These are phyloP conservation scores for Coemansia sp. DNA, from an alignment of 192 early-diverging fungal species.

Conservation along the genomic window DNA sequence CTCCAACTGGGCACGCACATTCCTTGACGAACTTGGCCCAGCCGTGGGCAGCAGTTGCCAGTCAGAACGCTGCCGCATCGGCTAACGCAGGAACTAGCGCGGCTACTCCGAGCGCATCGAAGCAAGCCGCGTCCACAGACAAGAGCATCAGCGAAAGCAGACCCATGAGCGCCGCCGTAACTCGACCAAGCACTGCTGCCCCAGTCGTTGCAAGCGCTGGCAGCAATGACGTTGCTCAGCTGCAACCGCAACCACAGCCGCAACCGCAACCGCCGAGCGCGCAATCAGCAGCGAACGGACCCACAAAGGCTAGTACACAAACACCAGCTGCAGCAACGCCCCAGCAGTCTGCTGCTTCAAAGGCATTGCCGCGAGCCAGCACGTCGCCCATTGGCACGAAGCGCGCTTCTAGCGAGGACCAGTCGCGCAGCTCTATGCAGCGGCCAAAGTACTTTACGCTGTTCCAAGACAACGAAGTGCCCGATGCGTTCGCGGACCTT, in stretches of 20 bases:
- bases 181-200: constrained; percentile 4
- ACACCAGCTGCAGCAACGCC: background rate
- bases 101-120: background rate
- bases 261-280: background rate
- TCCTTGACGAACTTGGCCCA: constrained; percentile 32
- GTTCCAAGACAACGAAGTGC: constrained; percentile 54
- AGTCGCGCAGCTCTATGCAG: constrained; percentile 34
- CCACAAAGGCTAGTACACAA: background rate
- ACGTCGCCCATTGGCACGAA: constrained; percentile 52
- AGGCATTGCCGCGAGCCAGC: constrained; percentile 11
- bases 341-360: background rate
- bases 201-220: background rate
- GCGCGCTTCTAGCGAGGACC: constrained; percentile 24
- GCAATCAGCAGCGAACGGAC: background rate
- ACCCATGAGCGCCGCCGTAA: constrained; percentile 2
- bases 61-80: constrained; percentile 13
- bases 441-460: constrained; percentile 51
- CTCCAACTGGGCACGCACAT: constrained; percentile 14
- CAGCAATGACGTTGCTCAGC: background rate
- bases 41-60: constrained; percentile 52
- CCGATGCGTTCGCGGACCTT: constrained; percentile 66
- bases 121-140: background rate
- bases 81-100: background rate
- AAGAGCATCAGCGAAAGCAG: background rate
- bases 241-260: background rate